Evolutionary conservation across 768 basidiomycete genomes (phyloP).

Genomic region (Tricholoma saponaceum): DNA sequence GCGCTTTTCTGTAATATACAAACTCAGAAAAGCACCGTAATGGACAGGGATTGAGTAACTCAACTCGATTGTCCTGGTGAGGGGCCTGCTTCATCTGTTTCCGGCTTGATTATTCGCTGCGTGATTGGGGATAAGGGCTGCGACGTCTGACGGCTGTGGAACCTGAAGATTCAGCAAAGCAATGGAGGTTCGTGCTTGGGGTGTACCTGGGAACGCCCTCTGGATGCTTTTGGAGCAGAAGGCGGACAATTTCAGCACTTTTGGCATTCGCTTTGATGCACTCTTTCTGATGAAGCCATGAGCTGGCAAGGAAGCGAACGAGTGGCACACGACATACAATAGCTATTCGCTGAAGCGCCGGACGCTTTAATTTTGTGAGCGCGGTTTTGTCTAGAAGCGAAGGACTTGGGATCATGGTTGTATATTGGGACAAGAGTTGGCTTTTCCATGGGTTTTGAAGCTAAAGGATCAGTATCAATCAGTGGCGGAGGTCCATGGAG

Average conservation of each 20-base stretch:
- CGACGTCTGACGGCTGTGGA: conserved; percentile 3
- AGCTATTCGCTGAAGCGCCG: conserved; percentile 15
- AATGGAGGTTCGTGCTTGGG: not conserved
- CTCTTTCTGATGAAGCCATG: conserved; percentile 12
- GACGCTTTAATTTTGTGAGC: conserved; percentile 11
- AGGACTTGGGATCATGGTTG: not conserved
- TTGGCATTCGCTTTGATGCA: conserved; percentile 19
- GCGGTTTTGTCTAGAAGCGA: conserved; percentile 5
- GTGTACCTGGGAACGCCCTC: conserved; percentile 11
- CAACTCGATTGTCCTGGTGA: not conserved
- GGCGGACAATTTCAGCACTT: conserved; percentile 14
- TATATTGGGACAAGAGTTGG: not conserved
- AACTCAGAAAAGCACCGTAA: not conserved
- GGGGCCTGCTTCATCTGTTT: not conserved
- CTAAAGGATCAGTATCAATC: not conserved
- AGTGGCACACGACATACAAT: conserved; percentile 7
- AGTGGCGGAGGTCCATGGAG: not conserved
- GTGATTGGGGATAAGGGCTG: not conserved
- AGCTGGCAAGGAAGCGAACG: not conserved
- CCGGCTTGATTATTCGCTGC: not conserved
- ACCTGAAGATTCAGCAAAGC: not conserved
- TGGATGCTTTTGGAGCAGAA: conserved; percentile 13
- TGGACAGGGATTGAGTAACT: not conserved
- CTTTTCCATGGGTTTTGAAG: not conserved
- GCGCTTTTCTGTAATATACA: not conserved